Percentiles rank a stretch among this genome's conserved stretches.
These are phyloP conservation scores for Coniochaeta pulveracea DNA, from an alignment of 2,329 filamentous ascomycete genomes.

Conservation along the genomic window DNA sequence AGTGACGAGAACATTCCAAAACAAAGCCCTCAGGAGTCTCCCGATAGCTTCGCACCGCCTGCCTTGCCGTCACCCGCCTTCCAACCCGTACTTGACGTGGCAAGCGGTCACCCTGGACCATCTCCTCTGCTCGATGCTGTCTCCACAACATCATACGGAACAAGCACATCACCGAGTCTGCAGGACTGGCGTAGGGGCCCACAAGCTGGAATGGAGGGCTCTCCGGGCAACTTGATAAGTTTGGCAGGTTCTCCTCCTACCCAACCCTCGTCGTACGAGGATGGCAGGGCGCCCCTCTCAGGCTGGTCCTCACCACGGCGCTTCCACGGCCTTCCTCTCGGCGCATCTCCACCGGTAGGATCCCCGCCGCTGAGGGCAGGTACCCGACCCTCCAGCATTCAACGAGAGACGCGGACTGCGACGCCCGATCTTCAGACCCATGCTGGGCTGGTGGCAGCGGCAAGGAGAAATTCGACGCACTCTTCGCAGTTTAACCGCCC, in stretches of 20 bases:
- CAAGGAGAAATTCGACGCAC: slow-evolving; percentile 37
- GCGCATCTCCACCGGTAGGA: slow-evolving; percentile 19
- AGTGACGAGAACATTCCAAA: slow-evolving; percentile 14
- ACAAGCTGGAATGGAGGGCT: slow-evolving; percentile 31
- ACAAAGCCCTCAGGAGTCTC: slow-evolving; percentile 20
- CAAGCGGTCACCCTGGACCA: slow-evolving; percentile 29
- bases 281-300: slow-evolving; percentile 29
- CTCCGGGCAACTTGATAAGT: slow-evolving; percentile 41
- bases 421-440: slow-evolving; percentile 23
- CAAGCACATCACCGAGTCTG: slow-evolving; percentile 34
- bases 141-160: slow-evolving; percentile 35
- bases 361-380: slow-evolving; percentile 21
- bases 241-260: slow-evolving; percentile 42
- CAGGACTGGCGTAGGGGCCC: slow-evolving; percentile 30
- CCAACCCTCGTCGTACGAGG: slow-evolving; percentile 40
- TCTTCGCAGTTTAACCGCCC: slow-evolving; percentile 36
- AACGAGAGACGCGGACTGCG: slow-evolving; percentile 34
- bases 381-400: slow-evolving; percentile 40
- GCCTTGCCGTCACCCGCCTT: slow-evolving; percentile 33
- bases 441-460: slow-evolving; percentile 19
- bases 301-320: slow-evolving; percentile 35
- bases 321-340: slow-evolving; percentile 30
- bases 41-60: slow-evolving; percentile 31
- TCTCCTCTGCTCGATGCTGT: slow-evolving; percentile 38
- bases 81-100: slow-evolving; percentile 25